Conservation (phyloP, 2,329 filamentous ascomycete genomes). For the Ascomycota sp. region DNA sequence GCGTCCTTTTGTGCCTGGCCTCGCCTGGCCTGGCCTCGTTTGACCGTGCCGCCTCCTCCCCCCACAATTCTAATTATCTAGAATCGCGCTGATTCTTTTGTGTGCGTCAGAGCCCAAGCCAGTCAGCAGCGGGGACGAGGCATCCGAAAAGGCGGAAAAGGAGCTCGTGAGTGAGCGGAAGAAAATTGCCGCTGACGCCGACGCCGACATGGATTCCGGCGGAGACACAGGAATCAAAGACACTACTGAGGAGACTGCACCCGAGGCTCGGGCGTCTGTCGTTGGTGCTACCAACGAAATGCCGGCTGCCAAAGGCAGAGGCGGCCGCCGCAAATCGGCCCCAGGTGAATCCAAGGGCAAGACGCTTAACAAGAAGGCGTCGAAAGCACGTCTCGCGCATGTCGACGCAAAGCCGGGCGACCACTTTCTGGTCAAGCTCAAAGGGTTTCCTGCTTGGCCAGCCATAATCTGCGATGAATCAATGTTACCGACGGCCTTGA, state of each 20-base stretch:
- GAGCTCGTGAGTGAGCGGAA: constrained; percentile 8
- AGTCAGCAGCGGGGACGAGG: constrained; percentile 2
- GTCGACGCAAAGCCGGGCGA: constrained; percentile 77
- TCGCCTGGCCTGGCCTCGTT: neutral
- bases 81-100: constrained; percentile 9
- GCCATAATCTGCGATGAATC: constrained; percentile 84
- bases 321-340: constrained; percentile 59
- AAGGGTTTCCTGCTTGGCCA: constrained; percentile 89
- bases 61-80: neutral
- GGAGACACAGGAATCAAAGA: constrained; percentile 5
- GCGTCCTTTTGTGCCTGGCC: neutral
- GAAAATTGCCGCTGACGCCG: constrained; percentile 7
- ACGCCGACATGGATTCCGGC: constrained; percentile 26
- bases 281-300: constrained; percentile 8
- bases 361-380: constrained; percentile 74
- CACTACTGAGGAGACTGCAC: constrained; percentile 9
- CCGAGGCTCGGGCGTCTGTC: constrained; percentile 8
- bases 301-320: constrained; percentile 18
- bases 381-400: constrained; percentile 48
- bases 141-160: constrained; percentile 11
- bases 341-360: constrained; percentile 49
- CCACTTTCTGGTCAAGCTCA: constrained; percentile 80
- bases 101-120: constrained; percentile 5
- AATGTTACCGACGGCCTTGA: constrained; percentile 66
- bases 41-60: neutral